These are phyloP conservation scores for Hordeum marinum DNA, from an alignment of 176 grass and related monocot species.

Conservation along the genomic window DNA sequence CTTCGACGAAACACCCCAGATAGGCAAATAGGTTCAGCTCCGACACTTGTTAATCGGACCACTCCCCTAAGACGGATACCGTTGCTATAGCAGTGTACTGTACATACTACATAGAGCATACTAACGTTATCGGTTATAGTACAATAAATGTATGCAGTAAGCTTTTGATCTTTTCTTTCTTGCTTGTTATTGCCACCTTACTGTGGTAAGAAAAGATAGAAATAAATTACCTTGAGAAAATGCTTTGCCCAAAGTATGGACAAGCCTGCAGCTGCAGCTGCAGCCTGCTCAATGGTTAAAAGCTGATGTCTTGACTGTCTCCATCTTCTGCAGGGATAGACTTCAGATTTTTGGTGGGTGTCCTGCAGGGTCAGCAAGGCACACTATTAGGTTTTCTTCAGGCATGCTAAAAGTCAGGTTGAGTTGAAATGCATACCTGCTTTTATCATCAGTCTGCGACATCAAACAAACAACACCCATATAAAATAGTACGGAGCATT, in stretches of 20 bases:
- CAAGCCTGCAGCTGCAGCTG: no score
- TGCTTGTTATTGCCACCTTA: background rate
- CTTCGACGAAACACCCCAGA: background rate
- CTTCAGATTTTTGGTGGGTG: background rate
- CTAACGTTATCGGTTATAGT: background rate
- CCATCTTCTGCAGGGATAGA: background rate
- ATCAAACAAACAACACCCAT: background rate
- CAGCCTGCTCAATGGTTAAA: no score
- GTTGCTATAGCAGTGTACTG: background rate
- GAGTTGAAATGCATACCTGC: background rate
- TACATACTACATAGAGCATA: background rate
- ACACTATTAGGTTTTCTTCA: no score
- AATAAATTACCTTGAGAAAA: background rate
- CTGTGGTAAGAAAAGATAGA: background rate
- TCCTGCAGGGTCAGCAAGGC: background rate
- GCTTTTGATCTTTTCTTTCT: background rate
- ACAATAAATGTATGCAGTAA: background rate
- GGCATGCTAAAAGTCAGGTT: no score
- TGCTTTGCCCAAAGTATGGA: background rate
- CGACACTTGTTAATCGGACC: background rate
- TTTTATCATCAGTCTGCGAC: no score
- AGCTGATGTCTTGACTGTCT: no score
- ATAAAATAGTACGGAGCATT: no score
- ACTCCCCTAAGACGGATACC: background rate
- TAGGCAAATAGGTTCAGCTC: background rate